phyloP scores from a whole-genome alignment of 495 filamentous ascomycete genomes.

The Cercophora newfieldiana region DNA sequence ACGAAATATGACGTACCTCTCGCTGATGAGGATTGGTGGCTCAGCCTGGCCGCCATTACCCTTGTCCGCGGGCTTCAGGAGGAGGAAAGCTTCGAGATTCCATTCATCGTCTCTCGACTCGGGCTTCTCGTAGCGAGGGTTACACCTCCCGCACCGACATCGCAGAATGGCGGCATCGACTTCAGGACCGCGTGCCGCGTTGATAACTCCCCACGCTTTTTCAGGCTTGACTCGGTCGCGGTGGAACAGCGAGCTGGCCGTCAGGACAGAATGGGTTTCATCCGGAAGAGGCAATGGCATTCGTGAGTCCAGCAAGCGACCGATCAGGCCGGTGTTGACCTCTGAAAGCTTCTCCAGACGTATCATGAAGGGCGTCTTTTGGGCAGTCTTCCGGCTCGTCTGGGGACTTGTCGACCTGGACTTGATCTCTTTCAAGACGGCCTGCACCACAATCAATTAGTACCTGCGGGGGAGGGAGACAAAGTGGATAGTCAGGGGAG shows the following conservation, averaged over 20 bases:
- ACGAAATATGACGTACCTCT: background rate
- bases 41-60: no score
- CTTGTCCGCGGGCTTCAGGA: background rate
- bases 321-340: background rate
- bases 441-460: background rate
- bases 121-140: background rate
- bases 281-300: background rate
- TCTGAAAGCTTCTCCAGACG: constrained; percentile 10
- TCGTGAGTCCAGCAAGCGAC: background rate
- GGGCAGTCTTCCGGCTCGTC: background rate
- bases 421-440: background rate
- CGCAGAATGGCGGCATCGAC: background rate
- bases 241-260: background rate
- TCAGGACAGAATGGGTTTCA: background rate
- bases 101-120: constrained; percentile 9
- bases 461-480: no score
- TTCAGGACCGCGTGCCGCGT: background rate
- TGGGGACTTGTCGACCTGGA: background rate
- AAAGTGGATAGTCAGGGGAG: background rate
- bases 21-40: background rate
- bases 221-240: background rate
- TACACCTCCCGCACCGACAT: background rate
- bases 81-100: background rate
- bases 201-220: background rate
- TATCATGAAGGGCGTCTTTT: background rate